Conservation (phyloP, 2,329 filamentous ascomycete species). For the Cercospora sojina region DNA sequence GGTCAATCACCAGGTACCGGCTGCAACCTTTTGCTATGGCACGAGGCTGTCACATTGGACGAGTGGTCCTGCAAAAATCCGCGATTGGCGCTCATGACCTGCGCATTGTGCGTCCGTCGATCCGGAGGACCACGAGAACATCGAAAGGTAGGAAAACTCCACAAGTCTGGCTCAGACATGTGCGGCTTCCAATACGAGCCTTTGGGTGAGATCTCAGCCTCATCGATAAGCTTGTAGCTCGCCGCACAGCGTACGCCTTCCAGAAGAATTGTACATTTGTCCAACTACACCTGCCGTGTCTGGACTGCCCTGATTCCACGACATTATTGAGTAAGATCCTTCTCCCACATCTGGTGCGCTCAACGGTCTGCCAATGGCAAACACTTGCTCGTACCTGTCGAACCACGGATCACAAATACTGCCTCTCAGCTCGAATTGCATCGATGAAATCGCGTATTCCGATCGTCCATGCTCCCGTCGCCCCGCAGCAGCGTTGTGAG, state of each 20-base stretch:
- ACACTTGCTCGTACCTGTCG: neutral
- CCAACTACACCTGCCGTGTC: neutral
- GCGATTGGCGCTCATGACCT: conserved; percentile 12
- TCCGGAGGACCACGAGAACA: neutral
- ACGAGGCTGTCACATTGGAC: conserved; percentile 1
- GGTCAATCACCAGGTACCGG: neutral
- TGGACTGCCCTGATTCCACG: neutral
- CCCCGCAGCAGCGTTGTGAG: neutral
- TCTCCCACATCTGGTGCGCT: neutral
- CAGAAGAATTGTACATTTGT: neutral
- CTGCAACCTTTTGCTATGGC: neutral
- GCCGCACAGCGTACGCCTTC: neutral
- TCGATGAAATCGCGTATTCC: neutral
- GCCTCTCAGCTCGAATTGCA: neutral
- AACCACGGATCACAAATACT: neutral
- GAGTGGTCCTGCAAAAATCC: conserved; percentile 10
- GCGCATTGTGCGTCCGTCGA: neutral
- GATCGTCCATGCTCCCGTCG: neutral
- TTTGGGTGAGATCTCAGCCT: neutral
- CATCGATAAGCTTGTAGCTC: neutral
- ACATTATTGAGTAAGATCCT: neutral
- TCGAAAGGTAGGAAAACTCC: neutral
- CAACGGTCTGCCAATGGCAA: neutral
- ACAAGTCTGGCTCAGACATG: neutral
- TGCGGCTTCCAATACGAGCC: neutral